A percentile compares a stretch with the other conserved stretches of the same genome.
Conservation (phyloP, 2,329 filamentous ascomycete species). For the Aspergillus spinulosporus region DNA sequence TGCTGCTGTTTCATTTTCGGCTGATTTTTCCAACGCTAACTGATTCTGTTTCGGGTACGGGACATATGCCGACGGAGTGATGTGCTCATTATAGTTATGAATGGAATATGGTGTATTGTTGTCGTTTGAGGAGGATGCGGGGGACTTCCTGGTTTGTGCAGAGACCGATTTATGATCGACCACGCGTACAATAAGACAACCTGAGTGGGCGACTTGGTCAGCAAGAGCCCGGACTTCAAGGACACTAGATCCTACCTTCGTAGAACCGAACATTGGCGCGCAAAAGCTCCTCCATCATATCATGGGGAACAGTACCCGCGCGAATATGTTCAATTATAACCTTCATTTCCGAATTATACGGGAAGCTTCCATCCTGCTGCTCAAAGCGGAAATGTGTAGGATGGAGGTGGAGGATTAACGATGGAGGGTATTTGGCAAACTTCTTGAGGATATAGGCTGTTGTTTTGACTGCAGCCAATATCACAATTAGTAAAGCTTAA, state of each 20-base stretch:
- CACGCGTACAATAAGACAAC: constrained; percentile 90
- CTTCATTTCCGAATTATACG: constrained; percentile 89
- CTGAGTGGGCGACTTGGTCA: constrained; percentile 31
- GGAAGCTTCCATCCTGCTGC: constrained; percentile 87
- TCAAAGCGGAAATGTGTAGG: constrained; percentile 88
- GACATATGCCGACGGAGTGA: constrained; percentile 84
- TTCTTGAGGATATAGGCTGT: constrained; percentile 80
- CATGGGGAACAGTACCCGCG: constrained; percentile 78
- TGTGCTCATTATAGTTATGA: constrained; percentile 85
- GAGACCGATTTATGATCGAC: constrained; percentile 76
- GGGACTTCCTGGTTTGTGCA: constrained; percentile 59
- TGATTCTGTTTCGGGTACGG: constrained; percentile 63
- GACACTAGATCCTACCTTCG: constrained; percentile 60
- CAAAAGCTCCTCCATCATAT: constrained; percentile 77
- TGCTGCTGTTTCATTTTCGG: constrained; percentile 28
- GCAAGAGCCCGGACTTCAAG: not conserved
- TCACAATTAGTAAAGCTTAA: constrained; percentile 21
- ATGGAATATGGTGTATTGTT: constrained; percentile 75
- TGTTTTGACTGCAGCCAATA: constrained; percentile 61
- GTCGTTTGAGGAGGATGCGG: constrained; percentile 57
- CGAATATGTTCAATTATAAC: constrained; percentile 75
- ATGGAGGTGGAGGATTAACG: constrained; percentile 82
- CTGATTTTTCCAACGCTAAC: constrained; percentile 30
- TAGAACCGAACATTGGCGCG: constrained; percentile 77
- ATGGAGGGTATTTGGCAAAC: constrained; percentile 71